Base-by-base conservation (phyloP, 352 stramenopile genomes). In the Phytopythium oedochilum region DNA sequence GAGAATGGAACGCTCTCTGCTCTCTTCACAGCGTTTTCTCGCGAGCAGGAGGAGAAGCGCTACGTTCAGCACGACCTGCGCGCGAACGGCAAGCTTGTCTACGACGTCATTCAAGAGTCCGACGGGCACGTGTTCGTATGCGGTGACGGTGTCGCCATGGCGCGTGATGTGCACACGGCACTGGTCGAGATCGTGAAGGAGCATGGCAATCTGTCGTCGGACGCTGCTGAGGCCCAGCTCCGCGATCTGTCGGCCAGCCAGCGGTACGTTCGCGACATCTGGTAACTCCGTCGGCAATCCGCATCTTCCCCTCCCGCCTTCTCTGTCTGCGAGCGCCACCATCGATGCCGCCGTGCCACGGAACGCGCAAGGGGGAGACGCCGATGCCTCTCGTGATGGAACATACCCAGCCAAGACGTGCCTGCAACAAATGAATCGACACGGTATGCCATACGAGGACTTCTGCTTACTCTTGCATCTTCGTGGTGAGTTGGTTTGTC, bases 131-230 rank as follows among this genome's bases (percentile, higher is more conserved):
- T 98, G 2, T 99, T 97, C 58, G 81, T 99, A 25, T 99, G 96
- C 55, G 96, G 96, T 38, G 96, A 99, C 70, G 96, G 94, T 25
- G 91, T 93, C 56, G 68, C 86, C 11, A 98, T 99, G 96, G 95
- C 89, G 26, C 96, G 89, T 58, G 95, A 98, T 68, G 96, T 98
- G 11, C 89, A 98, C 63, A 68, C 71, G 11, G 72, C 88, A 8
- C 78, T 98, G 11, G 68, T 75, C 0, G 61, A 84, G 14, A 71
- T 98, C 34, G 69, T 99, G 25, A 61, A 74, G 45, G 61, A 89
- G 44, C 70, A 92, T 53, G 85, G 70, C 25, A 60, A 70, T 8
- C 35, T 91, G 14, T 63, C 69, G 20, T 62, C 68, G 22, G 70
- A 90, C 32, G 78, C 75, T 10, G 85, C 88, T 0, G 74, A 96